Base-by-base conservation (phyloP, 2,329 filamentous ascomycete genomes). In the Phyllosticta paracitricarpa region DNA sequence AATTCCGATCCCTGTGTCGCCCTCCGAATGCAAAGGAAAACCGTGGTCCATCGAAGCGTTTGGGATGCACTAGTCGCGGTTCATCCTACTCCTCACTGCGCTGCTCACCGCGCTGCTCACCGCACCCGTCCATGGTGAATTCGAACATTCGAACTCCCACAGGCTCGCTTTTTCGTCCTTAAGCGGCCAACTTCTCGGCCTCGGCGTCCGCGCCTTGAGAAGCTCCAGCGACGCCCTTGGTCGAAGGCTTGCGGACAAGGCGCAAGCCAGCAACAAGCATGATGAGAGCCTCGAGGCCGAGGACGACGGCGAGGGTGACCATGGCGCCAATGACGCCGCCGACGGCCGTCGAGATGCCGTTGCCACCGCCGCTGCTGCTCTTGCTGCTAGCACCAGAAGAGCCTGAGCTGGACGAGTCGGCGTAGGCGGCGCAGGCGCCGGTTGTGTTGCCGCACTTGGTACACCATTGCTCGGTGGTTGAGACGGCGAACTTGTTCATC, bases 321-420 rank as follows among this genome's bases (percentile, higher is more conserved):
- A 88, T 82, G 0, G 86, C 86, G 40, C 86, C 86, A 68, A 95
- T 91, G 4, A 93, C 89, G 58, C 91, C 90, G 0, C 89, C 90
- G n/a, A 92, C 84, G 5, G 84, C 81, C 48, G 80, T 83, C 57
- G 86, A 88, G 28, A 95, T 78, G 8, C 82, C 81, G 58, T 61
- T 58, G 2, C 75, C 71, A 22, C 67, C 64, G 48, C 64, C 63
- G 24, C 64, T 66, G 22, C 54, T 60, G 33, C 64, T 65, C 19
- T 66, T 63, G 56, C 30, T 52, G 14, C 17, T 54, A 5, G 48
- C 51, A 3, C 59, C 25, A 2, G 48, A 19, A 14, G 67, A 65
- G 25, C 62, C 62, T 26, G 68, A 64, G 8, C 63, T 58, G 4
- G 73, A 67, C 7, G 66, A 64, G 10, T 26, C 56, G 0, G 72